Evolutionary conservation across 2,329 filamentous ascomycete genomes (phyloP), one percentile per base, ranked within the genome.

Genomic region (Xylariaceae sp.): DNA sequence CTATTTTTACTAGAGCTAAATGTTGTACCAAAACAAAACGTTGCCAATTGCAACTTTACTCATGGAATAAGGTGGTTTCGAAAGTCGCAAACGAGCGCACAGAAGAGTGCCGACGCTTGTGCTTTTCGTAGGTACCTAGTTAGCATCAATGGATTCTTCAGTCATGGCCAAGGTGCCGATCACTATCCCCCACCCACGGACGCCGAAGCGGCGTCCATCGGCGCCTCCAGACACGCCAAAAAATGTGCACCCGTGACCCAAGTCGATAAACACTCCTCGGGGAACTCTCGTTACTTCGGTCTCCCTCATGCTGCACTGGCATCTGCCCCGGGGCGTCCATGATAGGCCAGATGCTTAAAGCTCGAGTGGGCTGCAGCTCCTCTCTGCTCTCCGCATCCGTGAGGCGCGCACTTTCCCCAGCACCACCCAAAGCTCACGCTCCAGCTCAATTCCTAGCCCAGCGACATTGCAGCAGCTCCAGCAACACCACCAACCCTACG

Each of bases 361-460:
- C 40, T 11, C 52, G 46, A 22, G 47, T 48, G 48, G 53, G 48
- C 46, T 55, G 36, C 53, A 31, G 45, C 22, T 28, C 22, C 48
- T 52, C 50, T 51, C 52, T 48, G 39, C 47, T 57, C 52, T 57
- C 57, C 33, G 50, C 55, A 47, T 51, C 43, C 42, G 19, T 40
- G 36, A 56, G 43, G 49, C 50, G 14, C 7, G 41, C 50, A n/a
- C 14, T 47, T 42, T 22, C 39, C 19, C 40, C 48, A 38, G 33
- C 41, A 28, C n/a, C 38, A 28, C 17, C 28, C 18, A 36, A 31
- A 19, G 22, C 14, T 44, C 22, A 33, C 22, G 18, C 16, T 18
- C 46, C 39, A 19, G 7, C 7, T 28, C 22, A 28, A 28, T 4
- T 28, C 22, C 22, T 28, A 4, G 22, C 7, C 22, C 18, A 44